These are phyloP conservation scores for Earliella scabrosa DNA, from an alignment of 1,284 basidiomycete species.

Conservation along the genomic window DNA sequence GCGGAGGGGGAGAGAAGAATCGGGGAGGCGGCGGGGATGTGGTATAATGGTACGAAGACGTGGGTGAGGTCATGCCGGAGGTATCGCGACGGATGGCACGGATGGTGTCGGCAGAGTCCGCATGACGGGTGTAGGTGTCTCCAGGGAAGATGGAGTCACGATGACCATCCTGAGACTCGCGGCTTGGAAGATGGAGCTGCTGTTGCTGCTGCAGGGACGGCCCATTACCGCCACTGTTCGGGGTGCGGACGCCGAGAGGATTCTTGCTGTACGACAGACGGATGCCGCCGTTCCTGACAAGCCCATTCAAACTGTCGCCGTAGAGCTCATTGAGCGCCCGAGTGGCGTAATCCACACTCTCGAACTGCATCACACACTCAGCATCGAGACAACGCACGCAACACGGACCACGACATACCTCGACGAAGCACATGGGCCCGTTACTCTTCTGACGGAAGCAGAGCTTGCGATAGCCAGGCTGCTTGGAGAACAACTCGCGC, in stretches of 20 bases:
- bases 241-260: slow-evolving; percentile 84
- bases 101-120: slow-evolving; percentile 39
- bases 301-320: slow-evolving; percentile 87
- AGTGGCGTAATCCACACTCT: slow-evolving; percentile 85
- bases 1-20: slow-evolving; percentile 37
- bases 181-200: slow-evolving; percentile 40
- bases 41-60: slow-evolving; percentile 50
- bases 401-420: slow-evolving; percentile 53
- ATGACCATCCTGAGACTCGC: slow-evolving; percentile 29
- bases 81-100: slow-evolving; percentile 40
- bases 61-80: slow-evolving; percentile 46
- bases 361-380: slow-evolving; percentile 65
- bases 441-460: slow-evolving; percentile 96
- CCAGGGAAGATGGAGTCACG: slow-evolving; percentile 31
- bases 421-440: slow-evolving; percentile 97
- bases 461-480: slow-evolving; percentile 88
- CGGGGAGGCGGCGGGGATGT: slow-evolving; percentile 59
- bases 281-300: slow-evolving; percentile 94
- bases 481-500: slow-evolving; percentile 78
- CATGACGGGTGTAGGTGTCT: slow-evolving; percentile 45
- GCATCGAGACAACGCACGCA: background rate
- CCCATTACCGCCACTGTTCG: slow-evolving; percentile 60
- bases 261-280: slow-evolving; percentile 97
- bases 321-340: slow-evolving; percentile 89
- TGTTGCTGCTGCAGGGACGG: slow-evolving; percentile 60